Conservation (phyloP, 2,329 filamentous ascomycete species). For the Colletotrichum coccodes region DNA sequence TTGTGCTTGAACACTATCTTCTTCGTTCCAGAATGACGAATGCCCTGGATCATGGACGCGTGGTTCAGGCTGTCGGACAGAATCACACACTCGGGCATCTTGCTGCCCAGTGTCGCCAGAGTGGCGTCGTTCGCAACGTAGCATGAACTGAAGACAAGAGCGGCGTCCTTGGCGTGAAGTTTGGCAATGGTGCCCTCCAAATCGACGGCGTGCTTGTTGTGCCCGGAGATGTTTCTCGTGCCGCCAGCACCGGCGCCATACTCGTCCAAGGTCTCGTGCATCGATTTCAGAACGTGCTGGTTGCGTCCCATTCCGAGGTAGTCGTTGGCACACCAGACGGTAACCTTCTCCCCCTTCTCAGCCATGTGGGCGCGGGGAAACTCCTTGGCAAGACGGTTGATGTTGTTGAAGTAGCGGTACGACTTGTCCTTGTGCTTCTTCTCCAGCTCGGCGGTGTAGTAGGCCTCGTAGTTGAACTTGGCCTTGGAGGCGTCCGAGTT, state of each 20-base stretch:
- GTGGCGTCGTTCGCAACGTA: constrained; percentile 99
- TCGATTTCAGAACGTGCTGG: constrained; percentile 83
- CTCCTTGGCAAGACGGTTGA: constrained; percentile 96
- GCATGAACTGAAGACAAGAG: constrained; percentile 96
- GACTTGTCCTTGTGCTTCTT: constrained; percentile 99
- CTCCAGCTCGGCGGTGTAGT: constrained; percentile 88
- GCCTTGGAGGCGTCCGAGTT: constrained; percentile 41
- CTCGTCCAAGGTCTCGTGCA: constrained; percentile 94
- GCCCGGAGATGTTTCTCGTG: constrained; percentile 96
- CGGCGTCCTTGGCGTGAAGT: constrained; percentile 90
- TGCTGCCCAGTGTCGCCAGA: constrained; percentile 94
- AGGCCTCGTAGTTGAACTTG: constrained; percentile 90
- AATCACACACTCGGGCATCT: constrained; percentile 95
- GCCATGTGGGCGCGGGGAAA: constrained; percentile 96
- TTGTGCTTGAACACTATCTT: constrained; percentile 99
- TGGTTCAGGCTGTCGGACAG: constrained; percentile 98
- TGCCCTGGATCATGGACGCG: constrained; percentile 99
- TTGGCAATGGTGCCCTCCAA: constrained; percentile 86
- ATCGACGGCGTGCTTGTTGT: constrained; percentile 92
- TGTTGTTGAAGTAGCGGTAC: constrained; percentile 99
- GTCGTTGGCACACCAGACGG: constrained; percentile 99
- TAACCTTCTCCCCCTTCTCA: constrained; percentile 84
- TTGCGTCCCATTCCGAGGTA: constrained; percentile 99
- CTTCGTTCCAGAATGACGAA: constrained; percentile 94
- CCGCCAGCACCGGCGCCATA: constrained; percentile 96